Evolutionary conservation across 2,329 filamentous ascomycete species (phyloP).

Genomic region (Verticillium longisporum): DNA sequence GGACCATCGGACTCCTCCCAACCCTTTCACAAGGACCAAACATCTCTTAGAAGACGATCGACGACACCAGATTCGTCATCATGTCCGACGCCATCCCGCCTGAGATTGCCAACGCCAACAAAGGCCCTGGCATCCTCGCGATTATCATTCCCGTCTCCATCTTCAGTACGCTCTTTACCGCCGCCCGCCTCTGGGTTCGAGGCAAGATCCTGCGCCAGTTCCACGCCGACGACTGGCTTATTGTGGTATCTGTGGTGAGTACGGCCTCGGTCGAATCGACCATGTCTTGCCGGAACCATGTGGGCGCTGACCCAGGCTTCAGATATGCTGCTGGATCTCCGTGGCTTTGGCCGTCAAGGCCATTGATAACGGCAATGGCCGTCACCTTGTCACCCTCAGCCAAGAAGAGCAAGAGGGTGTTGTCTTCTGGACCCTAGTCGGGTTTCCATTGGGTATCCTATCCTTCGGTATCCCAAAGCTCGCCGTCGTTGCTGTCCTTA

Average conservation of each 20-base stretch:
- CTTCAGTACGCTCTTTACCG: conserved; percentile 19
- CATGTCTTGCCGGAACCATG: neutral
- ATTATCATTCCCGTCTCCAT: conserved; percentile 21
- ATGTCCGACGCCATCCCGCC: neutral
- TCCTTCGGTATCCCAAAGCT: conserved; percentile 34
- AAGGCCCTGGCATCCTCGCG: conserved; percentile 23
- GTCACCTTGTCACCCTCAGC: conserved; percentile 25
- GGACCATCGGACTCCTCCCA: neutral
- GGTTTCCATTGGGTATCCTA: conserved; percentile 28
- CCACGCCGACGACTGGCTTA: conserved; percentile 29
- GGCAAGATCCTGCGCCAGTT: conserved; percentile 20
- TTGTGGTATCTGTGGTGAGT: conserved; percentile 23
- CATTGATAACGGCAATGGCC: conserved; percentile 29
- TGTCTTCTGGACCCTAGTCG: conserved; percentile 27
- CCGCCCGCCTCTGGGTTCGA: conserved; percentile 22
- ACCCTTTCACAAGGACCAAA: neutral
- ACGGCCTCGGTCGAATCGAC: neutral
- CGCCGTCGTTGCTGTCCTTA: conserved; percentile 30
- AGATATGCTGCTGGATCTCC: conserved; percentile 25
- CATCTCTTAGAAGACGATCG: neutral
- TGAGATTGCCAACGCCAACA: conserved; percentile 7
- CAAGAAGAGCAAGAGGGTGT: conserved; percentile 19
- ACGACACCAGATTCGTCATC: neutral
- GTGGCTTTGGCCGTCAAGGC: conserved; percentile 25
- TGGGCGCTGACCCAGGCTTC: neutral